Evolutionary conservation across 768 basidiomycete genomes (phyloP).

Genomic region (Lentinula detonsa): DNA sequence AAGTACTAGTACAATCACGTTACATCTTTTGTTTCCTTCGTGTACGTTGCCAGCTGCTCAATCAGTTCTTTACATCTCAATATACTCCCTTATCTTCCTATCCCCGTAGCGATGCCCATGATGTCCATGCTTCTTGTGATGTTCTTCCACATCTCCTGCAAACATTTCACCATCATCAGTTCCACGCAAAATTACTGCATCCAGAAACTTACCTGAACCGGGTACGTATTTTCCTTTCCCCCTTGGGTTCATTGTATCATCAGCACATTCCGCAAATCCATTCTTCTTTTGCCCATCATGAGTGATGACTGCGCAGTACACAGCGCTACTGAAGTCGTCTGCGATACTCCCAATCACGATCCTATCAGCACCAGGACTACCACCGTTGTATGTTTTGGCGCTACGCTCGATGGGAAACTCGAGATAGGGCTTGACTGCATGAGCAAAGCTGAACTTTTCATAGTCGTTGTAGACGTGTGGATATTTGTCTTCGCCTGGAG

Average conservation of each 20-base stretch:
- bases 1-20: no score
- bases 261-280: conserved; percentile 6
- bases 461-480: conserved; percentile 11
- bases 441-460: conserved; percentile 6
- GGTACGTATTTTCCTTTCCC: background rate
- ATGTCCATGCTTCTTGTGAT: background rate
- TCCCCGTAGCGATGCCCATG: background rate
- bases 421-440: conserved; percentile 7
- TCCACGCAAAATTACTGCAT: background rate
- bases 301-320: conserved; percentile 9
- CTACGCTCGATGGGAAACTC: conserved; percentile 2
- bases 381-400: conserved; percentile 14
- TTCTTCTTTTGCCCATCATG: conserved; percentile 6
- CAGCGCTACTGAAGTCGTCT: conserved; percentile 3
- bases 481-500: conserved; percentile 7
- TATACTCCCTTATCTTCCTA: background rate
- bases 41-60: background rate
- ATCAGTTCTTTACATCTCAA: background rate
- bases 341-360: conserved; percentile 11
- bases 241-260: conserved; percentile 6
- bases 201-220: background rate
- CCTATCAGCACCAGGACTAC: conserved; percentile 22
- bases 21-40: no score
- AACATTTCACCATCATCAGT: background rate
- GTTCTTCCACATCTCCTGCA: background rate